These are phyloP conservation scores for Neonectria punicea DNA, from an alignment of 2,329 filamentous ascomycete species.

Conservation along the genomic window DNA sequence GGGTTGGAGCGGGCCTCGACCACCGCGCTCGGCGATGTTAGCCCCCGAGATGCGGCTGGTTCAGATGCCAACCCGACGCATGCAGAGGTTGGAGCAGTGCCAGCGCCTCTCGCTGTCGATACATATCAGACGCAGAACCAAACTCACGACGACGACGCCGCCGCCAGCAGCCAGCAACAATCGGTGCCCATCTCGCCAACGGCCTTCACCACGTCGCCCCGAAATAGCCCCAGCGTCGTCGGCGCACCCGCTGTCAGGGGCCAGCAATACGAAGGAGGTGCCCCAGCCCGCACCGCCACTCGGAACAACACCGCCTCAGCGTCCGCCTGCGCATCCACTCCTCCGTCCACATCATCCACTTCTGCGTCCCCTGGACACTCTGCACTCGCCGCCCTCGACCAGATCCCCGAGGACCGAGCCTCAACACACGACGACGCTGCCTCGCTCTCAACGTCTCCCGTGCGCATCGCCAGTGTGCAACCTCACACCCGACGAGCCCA, in stretches of 20 bases:
- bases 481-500: conserved; percentile 56
- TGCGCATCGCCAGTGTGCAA: conserved; percentile 52
- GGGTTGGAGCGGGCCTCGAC: conserved; percentile 25
- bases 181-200: conserved; percentile 34
- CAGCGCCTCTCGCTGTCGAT: background rate
- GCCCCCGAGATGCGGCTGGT: conserved; percentile 29
- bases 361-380: conserved; percentile 36
- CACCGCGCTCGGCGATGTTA: conserved; percentile 16
- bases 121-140: conserved; percentile 2
- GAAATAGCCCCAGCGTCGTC: conserved; percentile 41
- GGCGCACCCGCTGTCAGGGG: conserved; percentile 37
- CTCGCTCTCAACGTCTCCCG: conserved; percentile 42
- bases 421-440: conserved; percentile 28
- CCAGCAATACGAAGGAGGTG: conserved; percentile 39
- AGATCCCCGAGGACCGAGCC: conserved; percentile 28
- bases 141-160: background rate
- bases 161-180: conserved; percentile 6
- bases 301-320: conserved; percentile 32
- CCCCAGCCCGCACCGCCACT: conserved; percentile 37
- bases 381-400: conserved; percentile 25
- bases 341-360: conserved; percentile 21
- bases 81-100: conserved; percentile 10
- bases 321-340: conserved; percentile 18
- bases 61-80: conserved; percentile 30
- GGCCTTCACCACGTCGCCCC: conserved; percentile 29